Percentiles rank a stretch among this genome's conserved stretches.
These are phyloP conservation scores for Hirsutella rhossiliensis DNA, from an alignment of 2,329 filamentous ascomycete genomes.

Conservation along the genomic window DNA sequence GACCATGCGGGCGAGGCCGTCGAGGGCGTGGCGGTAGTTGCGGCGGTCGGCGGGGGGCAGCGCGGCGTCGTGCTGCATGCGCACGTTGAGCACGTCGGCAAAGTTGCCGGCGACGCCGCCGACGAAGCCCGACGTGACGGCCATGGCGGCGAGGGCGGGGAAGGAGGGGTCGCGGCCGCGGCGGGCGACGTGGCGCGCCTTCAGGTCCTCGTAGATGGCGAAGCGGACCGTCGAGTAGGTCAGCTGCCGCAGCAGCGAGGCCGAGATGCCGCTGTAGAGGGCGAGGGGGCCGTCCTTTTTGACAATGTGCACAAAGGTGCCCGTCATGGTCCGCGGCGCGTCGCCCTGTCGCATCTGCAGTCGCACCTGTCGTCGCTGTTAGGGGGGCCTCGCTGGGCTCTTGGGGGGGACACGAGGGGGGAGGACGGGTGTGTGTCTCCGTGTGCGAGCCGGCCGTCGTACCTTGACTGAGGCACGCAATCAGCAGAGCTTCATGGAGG, in stretches of 20 bases:
- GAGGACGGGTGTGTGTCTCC: neutral
- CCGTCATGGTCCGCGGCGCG: conserved; percentile 68
- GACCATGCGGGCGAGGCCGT: conserved; percentile 81
- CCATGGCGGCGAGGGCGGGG: conserved; percentile 68
- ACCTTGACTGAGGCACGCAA: conserved; percentile 7
- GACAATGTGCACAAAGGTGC: conserved; percentile 75
- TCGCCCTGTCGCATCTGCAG: conserved; percentile 72
- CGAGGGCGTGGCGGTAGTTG: conserved; percentile 81
- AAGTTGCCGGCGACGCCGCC: conserved; percentile 89
- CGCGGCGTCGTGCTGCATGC: conserved; percentile 89
- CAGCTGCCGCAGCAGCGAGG: conserved; percentile 82
- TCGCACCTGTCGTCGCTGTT: conserved; percentile 53
- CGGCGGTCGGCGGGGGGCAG: conserved; percentile 61
- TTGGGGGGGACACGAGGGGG: too few species aligned
- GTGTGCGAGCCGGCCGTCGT: neutral
- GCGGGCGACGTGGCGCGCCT: conserved; percentile 37
- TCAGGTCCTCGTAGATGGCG: conserved; percentile 91
- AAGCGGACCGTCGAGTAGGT: conserved; percentile 97
- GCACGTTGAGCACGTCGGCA: conserved; percentile 91
- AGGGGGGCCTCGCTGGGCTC: too few species aligned
- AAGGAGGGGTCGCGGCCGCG: conserved; percentile 50
- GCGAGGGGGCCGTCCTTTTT: conserved; percentile 64
- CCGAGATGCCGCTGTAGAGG: conserved; percentile 84
- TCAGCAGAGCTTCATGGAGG: neutral
- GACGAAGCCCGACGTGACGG: conserved; percentile 71